Conservation (phyloP, 2,329 filamentous ascomycete genomes). For the Botrytis aclada region DNA sequence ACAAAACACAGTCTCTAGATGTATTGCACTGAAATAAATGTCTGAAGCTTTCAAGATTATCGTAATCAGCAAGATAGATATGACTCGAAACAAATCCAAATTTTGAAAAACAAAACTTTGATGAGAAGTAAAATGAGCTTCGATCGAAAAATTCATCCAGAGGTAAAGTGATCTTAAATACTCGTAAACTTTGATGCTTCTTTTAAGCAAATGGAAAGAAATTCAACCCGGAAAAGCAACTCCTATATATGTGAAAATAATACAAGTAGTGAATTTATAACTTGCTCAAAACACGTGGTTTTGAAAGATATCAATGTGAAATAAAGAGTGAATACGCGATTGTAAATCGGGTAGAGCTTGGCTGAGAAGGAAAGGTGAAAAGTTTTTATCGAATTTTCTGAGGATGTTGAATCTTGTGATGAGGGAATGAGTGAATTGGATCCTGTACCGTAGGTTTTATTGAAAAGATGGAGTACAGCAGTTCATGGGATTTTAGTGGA, state of each 20-base stretch:
- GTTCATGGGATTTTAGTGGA: background rate
- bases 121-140: background rate
- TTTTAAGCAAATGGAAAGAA: no score
- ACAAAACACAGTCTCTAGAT: background rate
- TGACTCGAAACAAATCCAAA: background rate
- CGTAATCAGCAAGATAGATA: no score
- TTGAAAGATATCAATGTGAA: rapidly evolving
- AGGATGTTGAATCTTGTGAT: background rate
- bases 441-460: background rate
- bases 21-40: no score
- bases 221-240: background rate
- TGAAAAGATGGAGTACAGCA: background rate
- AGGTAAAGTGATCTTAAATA: background rate
- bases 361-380: background rate
- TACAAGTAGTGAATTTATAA: background rate
- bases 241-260: background rate
- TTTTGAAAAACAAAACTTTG: background rate
- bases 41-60: background rate
- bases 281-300: background rate
- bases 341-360: no score
- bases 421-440: background rate
- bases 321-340: background rate
- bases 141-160: background rate
- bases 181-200: background rate
- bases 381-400: no score